A percentile compares a stretch with the other conserved stretches of the same genome.
Evolutionary conservation across 1,284 basidiomycete genomes (phyloP).

Genomic region (Cryptococcus hybrid): DNA sequence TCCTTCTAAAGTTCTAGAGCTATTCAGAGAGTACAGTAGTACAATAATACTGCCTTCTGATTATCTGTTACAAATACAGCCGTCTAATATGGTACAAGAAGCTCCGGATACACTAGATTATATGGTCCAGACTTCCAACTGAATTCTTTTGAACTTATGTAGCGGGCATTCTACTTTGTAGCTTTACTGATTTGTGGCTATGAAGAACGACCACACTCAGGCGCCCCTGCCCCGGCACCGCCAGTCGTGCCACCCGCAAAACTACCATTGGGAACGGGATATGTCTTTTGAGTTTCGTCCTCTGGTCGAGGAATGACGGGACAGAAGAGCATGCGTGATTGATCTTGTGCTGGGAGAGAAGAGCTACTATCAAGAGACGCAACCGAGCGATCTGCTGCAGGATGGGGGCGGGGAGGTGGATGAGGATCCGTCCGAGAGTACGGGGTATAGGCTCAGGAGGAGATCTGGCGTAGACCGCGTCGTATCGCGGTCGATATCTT

Average conservation of each 20-base stretch:
- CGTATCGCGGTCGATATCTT: neutral
- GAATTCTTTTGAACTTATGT: no score
- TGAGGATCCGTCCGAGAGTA: neutral
- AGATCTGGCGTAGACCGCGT: neutral
- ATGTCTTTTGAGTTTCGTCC: neutral
- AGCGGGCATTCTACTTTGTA: no score
- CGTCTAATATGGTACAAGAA: no score
- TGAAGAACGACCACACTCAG: neutral
- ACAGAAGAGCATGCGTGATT: neutral
- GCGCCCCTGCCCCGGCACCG: neutral
- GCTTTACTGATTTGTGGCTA: no score
- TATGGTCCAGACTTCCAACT: no score
- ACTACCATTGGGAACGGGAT: neutral
- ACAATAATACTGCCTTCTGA: no score
- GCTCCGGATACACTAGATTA: no score
- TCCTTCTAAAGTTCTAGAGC: no score
- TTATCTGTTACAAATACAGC: no score
- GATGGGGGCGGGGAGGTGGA: neutral
- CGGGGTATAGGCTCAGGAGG: neutral
- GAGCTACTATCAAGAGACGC: no score
- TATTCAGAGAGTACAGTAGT: no score
- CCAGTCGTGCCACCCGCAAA: constrained; percentile 1
- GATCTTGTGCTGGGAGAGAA: no score
- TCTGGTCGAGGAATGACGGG: neutral
- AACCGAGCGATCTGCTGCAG: neutral